A percentile compares a stretch with the other conserved stretches of the same genome.
These are phyloP conservation scores for Guadua angustifolia DNA, from an alignment of 176 grass and related monocot genomes.

Conservation along the genomic window DNA sequence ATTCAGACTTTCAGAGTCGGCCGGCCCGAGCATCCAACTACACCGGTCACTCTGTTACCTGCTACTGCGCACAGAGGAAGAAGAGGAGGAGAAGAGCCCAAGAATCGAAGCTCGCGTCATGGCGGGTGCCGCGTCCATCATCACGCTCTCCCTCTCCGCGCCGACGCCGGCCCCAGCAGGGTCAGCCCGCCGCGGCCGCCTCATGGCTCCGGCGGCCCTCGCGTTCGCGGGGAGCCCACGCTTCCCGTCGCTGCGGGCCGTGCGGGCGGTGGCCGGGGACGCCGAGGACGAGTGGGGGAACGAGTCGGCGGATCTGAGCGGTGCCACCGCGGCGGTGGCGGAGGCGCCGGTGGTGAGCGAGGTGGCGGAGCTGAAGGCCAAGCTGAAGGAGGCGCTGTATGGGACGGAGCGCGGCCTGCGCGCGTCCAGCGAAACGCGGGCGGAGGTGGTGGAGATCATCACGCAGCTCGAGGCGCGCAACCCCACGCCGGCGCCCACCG, in stretches of 20 bases:
- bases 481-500: slow-evolving; percentile 84
- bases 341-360: slow-evolving; percentile 45
- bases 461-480: slow-evolving; percentile 82
- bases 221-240: slow-evolving; percentile 7
- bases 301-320: slow-evolving; percentile 15
- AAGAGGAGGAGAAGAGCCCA: neutral
- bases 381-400: slow-evolving; percentile 73
- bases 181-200: neutral
- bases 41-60: too few relatives aligned
- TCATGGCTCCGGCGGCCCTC: neutral
- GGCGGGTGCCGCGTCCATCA: slow-evolving; percentile 49
- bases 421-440: slow-evolving; percentile 85
- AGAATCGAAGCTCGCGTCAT: slow-evolving; percentile 26
- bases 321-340: slow-evolving; percentile 41
- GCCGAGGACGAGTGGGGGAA: slow-evolving; percentile 78
- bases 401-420: slow-evolving; percentile 80
- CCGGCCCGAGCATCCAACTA: too few relatives aligned
- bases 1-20: too few relatives aligned
- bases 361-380: slow-evolving; percentile 66
- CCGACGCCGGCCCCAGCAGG: neutral
- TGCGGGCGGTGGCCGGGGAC: slow-evolving; percentile 48
- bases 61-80: too few relatives aligned
- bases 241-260: slow-evolving; percentile 17
- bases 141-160: slow-evolving; percentile 46
- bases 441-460: slow-evolving; percentile 89